Evolutionary conservation across 257 asterid genomes (phyloP).

Genomic region (Solanum peruvianum): DNA sequence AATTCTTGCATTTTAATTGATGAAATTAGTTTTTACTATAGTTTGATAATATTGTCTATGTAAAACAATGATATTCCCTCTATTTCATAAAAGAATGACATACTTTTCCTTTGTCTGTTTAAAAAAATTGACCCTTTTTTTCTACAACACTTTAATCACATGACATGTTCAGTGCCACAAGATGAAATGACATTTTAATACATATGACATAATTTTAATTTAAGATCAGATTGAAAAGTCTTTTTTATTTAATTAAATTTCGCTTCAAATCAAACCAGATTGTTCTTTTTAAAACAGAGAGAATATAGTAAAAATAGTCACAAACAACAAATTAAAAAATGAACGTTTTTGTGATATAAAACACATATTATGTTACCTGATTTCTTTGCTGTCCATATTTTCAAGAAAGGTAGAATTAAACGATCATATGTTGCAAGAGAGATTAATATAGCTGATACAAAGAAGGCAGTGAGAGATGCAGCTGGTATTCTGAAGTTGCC

Average conservation of each 20-base stretch:
- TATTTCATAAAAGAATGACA: not conserved
- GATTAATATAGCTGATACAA: slow-evolving; percentile 26
- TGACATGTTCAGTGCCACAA: not conserved
- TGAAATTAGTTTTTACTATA: not conserved
- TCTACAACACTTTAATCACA: not conserved
- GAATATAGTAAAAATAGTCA: not conserved
- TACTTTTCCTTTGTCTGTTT: not conserved
- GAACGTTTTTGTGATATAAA: not conserved
- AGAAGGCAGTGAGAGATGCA: slow-evolving; percentile 29
- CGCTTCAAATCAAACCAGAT: not conserved
- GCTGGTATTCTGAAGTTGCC: slow-evolving; percentile 28
- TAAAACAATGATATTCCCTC: not conserved
- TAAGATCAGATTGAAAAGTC: not conserved
- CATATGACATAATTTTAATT: not conserved
- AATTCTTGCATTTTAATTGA: not conserved
- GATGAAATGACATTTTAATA: too few relatives aligned
- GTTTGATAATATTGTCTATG: not conserved
- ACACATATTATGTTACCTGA: slow-evolving; percentile 15
- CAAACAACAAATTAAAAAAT: not conserved
- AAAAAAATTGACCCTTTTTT: not conserved
- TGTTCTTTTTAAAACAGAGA: not conserved
- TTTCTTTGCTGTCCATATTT: slow-evolving; percentile 11
- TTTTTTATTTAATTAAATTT: too few relatives aligned
- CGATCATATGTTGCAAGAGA: slow-evolving; percentile 23
- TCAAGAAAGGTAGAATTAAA: slow-evolving; percentile 17